Percentiles rank a stretch among this genome's conserved stretches.
Evolutionary conservation across 331 rosid species (phyloP).

Genomic region (Ulmus americana): DNA sequence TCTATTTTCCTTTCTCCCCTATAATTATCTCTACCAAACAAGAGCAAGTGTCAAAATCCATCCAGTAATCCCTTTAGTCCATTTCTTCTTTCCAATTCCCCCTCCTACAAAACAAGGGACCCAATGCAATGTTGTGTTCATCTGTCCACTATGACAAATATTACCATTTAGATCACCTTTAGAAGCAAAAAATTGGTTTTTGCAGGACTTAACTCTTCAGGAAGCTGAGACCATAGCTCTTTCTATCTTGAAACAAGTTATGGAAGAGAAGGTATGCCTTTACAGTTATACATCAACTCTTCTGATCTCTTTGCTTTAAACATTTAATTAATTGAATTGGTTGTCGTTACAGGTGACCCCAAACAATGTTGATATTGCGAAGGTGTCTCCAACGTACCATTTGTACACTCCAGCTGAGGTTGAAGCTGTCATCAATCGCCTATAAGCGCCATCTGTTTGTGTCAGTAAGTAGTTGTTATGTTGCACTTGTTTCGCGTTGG

Average conservation of each 20-base stretch:
- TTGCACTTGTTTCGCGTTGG: constrained; percentile 11
- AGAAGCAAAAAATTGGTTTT: constrained; percentile 3
- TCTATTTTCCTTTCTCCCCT: too few relatives aligned
- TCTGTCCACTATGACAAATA: background rate
- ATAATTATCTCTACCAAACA: too few relatives aligned
- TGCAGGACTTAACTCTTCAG: constrained; percentile 81
- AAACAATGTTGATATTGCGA: constrained; percentile 85
- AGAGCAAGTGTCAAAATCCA: too few relatives aligned
- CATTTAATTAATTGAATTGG: background rate
- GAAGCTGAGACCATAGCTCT: constrained; percentile 97
- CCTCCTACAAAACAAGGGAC: too few relatives aligned
- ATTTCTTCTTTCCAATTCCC: too few relatives aligned
- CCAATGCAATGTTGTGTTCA: too few relatives aligned
- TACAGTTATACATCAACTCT: constrained; percentile 7
- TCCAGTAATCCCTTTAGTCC: too few relatives aligned
- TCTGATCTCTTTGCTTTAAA: background rate
- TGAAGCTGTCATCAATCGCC: constrained; percentile 85
- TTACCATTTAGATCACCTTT: background rate
- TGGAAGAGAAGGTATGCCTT: constrained; percentile 92
- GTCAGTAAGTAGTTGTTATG: constrained; percentile 1
- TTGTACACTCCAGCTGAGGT: constrained; percentile 84
- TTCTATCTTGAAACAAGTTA: constrained; percentile 94
- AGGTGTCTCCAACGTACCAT: constrained; percentile 81
- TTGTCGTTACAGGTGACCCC: constrained; percentile 67
- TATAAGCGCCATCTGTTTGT: constrained; percentile 32